Conservation (phyloP, 2,329 filamentous ascomycete species). For the Eurotiales sp. region DNA sequence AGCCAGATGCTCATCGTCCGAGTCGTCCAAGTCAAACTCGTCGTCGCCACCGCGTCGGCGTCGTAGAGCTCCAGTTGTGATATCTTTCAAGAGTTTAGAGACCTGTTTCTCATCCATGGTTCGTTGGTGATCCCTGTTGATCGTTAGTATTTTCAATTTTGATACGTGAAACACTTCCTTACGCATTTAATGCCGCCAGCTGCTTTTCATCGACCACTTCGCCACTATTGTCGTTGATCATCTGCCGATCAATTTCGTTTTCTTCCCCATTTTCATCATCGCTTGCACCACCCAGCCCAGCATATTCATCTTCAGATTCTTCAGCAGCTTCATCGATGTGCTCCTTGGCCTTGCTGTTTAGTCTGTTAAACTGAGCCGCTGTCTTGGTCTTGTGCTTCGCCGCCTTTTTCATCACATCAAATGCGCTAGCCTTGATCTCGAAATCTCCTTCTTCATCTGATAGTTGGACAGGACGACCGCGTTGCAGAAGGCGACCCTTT, state of each 20-base stretch:
- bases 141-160: slow-evolving; percentile 10
- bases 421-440: slow-evolving; percentile 53
- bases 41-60: slow-evolving; percentile 70
- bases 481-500: slow-evolving; percentile 54
- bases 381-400: slow-evolving; percentile 50
- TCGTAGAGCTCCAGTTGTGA: slow-evolving; percentile 82
- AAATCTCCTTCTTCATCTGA: slow-evolving; percentile 40
- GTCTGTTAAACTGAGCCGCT: slow-evolving; percentile 67
- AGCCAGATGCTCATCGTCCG: slow-evolving; percentile 75
- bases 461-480: slow-evolving; percentile 40
- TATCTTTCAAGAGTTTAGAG: slow-evolving; percentile 86
- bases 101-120: slow-evolving; percentile 80
- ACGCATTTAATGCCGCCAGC: slow-evolving; percentile 85
- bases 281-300: slow-evolving; percentile 82
- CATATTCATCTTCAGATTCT: slow-evolving; percentile 97
- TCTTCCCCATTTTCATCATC: slow-evolving; percentile 80
- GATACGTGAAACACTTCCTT: slow-evolving; percentile 44
- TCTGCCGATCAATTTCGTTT: slow-evolving; percentile 71
- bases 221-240: slow-evolving; percentile 82
- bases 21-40: slow-evolving; percentile 83
- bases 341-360: slow-evolving; percentile 79
- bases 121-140: slow-evolving; percentile 68
- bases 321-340: slow-evolving; percentile 92
- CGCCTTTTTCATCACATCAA: slow-evolving; percentile 67
- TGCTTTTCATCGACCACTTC: slow-evolving; percentile 76